A percentile compares a stretch with the other conserved stretches of the same genome.
Evolutionary conservation across 352 stramenopile genomes (phyloP).

Genomic region (Phytopythium mirpurense): DNA sequence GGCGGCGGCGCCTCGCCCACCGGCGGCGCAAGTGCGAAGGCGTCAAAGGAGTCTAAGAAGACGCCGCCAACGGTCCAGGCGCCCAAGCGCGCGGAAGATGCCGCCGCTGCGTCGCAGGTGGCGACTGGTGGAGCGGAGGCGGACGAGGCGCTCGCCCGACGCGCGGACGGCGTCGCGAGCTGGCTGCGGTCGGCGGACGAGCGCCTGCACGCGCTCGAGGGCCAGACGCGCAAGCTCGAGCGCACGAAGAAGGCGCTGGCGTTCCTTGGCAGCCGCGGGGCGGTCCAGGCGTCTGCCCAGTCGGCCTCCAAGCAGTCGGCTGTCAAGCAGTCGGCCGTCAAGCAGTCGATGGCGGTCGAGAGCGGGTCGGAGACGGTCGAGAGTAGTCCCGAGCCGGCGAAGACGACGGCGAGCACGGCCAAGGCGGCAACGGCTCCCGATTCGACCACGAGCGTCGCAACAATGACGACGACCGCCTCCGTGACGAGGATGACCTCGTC

Average conservation of each 20-base stretch:
- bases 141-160: conserved; percentile 6
- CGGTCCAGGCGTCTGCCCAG: background rate
- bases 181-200: conserved; percentile 12
- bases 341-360: background rate
- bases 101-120: conserved; percentile 10
- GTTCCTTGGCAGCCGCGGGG: conserved; percentile 20
- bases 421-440: conserved; percentile 11
- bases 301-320: no score
- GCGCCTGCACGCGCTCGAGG: conserved; percentile 24
- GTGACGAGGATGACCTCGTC: conserved; percentile 11
- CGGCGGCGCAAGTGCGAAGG: background rate
- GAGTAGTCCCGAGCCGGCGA: conserved; percentile 8
- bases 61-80: conserved; percentile 2
- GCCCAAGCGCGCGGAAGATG: conserved; percentile 5
- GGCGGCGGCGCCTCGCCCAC: background rate
- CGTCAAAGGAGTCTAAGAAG: conserved; percentile 20
- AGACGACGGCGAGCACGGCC: conserved; percentile 9
- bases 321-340: no score
- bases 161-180: conserved; percentile 6
- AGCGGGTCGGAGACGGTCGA: conserved; percentile 4
- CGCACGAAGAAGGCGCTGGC: conserved; percentile 28
- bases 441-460: background rate
- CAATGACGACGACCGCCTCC: conserved; percentile 11
- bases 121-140: background rate
- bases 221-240: conserved; percentile 26